Evolutionary conservation across 2,329 filamentous ascomycete genomes (phyloP).

Genomic region (Phoma sp.): DNA sequence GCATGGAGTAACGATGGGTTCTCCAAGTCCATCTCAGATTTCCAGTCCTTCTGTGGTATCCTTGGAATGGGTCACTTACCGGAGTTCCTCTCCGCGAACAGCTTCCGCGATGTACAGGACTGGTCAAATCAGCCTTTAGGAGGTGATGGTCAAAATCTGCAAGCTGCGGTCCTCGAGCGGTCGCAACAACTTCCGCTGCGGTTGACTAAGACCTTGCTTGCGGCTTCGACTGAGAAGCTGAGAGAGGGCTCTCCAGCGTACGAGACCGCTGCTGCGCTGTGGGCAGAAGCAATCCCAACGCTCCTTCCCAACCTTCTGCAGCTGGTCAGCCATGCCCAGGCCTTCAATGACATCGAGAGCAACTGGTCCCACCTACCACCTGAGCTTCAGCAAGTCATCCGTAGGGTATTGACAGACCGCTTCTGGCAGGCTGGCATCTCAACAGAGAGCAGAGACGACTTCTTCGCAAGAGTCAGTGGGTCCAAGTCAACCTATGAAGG

Average conservation of each 20-base stretch:
- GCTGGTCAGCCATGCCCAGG: constrained; percentile 87
- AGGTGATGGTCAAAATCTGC: constrained; percentile 77
- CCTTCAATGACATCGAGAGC: constrained; percentile 78
- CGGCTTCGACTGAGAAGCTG: constrained; percentile 88
- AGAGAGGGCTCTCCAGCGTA: constrained; percentile 77
- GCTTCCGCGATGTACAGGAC: constrained; percentile 78
- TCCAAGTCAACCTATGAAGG: constrained; percentile 92
- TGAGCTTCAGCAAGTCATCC: constrained; percentile 79
- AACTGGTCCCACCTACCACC: constrained; percentile 81
- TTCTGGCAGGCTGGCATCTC: constrained; percentile 99
- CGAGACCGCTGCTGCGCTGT: constrained; percentile 78
- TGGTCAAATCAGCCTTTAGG: constrained; percentile 84
- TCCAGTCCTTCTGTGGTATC: constrained; percentile 79
- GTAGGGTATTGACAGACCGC: constrained; percentile 85
- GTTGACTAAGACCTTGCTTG: constrained; percentile 89
- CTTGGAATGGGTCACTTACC: constrained; percentile 83
- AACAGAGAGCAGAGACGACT: constrained; percentile 92
- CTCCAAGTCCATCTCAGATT: constrained; percentile 73
- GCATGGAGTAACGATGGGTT: constrained; percentile 80
- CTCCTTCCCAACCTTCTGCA: constrained; percentile 88
- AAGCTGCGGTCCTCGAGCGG: constrained; percentile 78
- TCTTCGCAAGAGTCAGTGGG: constrained; percentile 88
- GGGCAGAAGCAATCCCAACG: constrained; percentile 80
- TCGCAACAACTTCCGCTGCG: constrained; percentile 80
- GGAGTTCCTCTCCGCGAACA: constrained; percentile 75